Evolutionary conservation across 768 basidiomycete species (phyloP).

Genomic region (Auriculariales sp.): DNA sequence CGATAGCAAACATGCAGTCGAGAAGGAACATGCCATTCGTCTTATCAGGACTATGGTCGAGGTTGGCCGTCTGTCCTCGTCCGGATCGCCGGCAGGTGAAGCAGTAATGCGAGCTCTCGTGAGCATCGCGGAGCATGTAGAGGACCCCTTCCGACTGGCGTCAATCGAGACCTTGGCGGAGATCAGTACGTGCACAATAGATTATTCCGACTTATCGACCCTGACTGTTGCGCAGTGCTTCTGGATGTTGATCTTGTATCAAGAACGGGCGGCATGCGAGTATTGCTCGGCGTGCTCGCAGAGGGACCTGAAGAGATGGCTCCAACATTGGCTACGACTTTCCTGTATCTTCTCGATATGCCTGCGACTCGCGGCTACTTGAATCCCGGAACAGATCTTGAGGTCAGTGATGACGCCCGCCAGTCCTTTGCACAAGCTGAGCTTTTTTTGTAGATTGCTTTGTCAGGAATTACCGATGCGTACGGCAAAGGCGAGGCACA

Average conservation of each 20-base stretch:
- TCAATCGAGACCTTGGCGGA: conserved; percentile 82
- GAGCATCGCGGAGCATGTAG: conserved; percentile 80
- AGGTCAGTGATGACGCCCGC: conserved; percentile 38
- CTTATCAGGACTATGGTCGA: conserved; percentile 74
- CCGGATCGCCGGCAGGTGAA: conserved; percentile 17
- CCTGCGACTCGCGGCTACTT: conserved; percentile 71
- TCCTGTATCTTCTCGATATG: conserved; percentile 73
- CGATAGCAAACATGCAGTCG: conserved; percentile 67
- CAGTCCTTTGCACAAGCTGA: too few relatives aligned
- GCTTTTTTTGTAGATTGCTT: conserved; percentile 56
- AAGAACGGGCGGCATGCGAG: conserved; percentile 69
- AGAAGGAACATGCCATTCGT: conserved; percentile 87
- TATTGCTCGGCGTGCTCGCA: conserved; percentile 71
- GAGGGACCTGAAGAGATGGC: conserved; percentile 79
- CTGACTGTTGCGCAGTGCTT: conserved; percentile 39
- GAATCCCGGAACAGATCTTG: conserved; percentile 72
- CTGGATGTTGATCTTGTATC: conserved; percentile 76
- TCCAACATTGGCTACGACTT: conserved; percentile 61
- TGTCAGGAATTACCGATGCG: conserved; percentile 83
- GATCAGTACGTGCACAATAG: conserved; percentile 48
- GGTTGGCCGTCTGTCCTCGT: conserved; percentile 30
- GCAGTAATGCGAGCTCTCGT: conserved; percentile 78
- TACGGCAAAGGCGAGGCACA: conserved; percentile 74
- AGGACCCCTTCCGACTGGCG: conserved; percentile 74
- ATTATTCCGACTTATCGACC: background rate